Evolutionary conservation across 2,329 filamentous ascomycete species (phyloP), one percentile per base, ranked within the genome.

Genomic region (Exophiala calicioides): DNA sequence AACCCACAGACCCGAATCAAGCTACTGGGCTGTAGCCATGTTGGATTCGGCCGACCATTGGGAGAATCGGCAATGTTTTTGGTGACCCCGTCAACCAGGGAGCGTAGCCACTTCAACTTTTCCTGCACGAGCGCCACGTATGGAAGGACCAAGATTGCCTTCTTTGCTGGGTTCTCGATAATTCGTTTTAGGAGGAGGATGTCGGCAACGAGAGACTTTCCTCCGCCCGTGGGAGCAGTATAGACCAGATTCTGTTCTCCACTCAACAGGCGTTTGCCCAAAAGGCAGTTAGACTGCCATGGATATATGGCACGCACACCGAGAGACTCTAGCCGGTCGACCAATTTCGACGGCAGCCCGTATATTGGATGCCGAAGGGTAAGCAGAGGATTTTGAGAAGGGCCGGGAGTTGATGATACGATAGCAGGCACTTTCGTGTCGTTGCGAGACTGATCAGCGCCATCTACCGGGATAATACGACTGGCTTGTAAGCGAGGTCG

Each of bases 71-170:
- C 61, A 6, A 68, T 56, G 1, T 68, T 51, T 47, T 69, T 71
- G 39, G 70, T 66, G 16, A 88, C 73, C 19, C 77, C 80, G 51
- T 83, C 73, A 3, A 87, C 82, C 13, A 87, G 70, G 37, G 75
- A 80, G 21, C 85, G 79, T 31, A 90, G 69, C 84, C 85, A 90
- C 44, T 81, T 79, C 23, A 88, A 76, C 63, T 90, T 90, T 64
- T 90, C 86, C 61, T 90, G 85, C 0, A 90, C 86, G 3, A 90
- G 75, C 13, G 86, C 85, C 55, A 90, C 85, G 65, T 88, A 90
- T 0, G 86, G 86, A 13, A 90, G 72, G 15, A 90, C 81, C 13
- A 90, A 68, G 9, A 90, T 75, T 2, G 84, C 85, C 56, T 89
- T 90, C 46, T 80, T 75, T 15, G 72, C 72, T 1, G 78, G 77